Evolutionary conservation across 192 early-diverging fungal species (phyloP), one percentile per base, ranked within the genome.

Genomic region (Radiomyces spectabilis): DNA sequence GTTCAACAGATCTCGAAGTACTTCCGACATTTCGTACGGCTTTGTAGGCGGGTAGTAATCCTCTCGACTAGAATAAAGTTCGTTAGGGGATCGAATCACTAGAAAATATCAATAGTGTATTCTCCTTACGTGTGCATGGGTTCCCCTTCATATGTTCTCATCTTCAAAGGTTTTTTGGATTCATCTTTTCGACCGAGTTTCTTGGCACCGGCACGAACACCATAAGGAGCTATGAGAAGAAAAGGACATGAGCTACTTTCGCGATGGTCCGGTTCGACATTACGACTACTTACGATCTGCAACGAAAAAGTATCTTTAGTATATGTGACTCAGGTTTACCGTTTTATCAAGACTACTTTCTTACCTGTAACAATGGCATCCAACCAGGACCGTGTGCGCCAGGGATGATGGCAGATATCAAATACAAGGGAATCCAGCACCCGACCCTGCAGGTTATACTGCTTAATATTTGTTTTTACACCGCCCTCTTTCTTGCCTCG

Each of bases 181-280:
- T 58, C 63, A 48, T 78, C 63, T 33, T 80, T 83, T 38, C 81
- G 71, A 13, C 92, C 92, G 21, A 97, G 75, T 27, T 84, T 92
- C 66, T 93, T 95, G 16, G 96, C 94, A 19, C 94, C 96, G 0
- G 94, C 94, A 39, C 96, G 86, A 10, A 99, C 96, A 57, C 96
- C 94, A 65, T 99, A 95, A 27, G 94, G 94, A 19, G 94, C 85
- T 78, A 63, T 41, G 45, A 4, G 5, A 26, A 21, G 22, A 19
- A 26, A 34, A 39, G 29, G 1, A 62, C 44, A 46, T 22, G n/a
- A 27, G n/a, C n/a, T n/a, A n/a, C n/a, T n/a, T n/a, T n/a, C n/a
- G n/a, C n/a, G n/a, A n/a, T n/a, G n/a, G n/a, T n/a, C n/a, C n/a
- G n/a, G n/a, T n/a, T n/a, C n/a, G n/a, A n/a, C n/a, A n/a, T n/a